Evolutionary conservation across 2,329 filamentous ascomycete species (phyloP).

Genomic region (Lasiodiplodia hormozganensis): DNA sequence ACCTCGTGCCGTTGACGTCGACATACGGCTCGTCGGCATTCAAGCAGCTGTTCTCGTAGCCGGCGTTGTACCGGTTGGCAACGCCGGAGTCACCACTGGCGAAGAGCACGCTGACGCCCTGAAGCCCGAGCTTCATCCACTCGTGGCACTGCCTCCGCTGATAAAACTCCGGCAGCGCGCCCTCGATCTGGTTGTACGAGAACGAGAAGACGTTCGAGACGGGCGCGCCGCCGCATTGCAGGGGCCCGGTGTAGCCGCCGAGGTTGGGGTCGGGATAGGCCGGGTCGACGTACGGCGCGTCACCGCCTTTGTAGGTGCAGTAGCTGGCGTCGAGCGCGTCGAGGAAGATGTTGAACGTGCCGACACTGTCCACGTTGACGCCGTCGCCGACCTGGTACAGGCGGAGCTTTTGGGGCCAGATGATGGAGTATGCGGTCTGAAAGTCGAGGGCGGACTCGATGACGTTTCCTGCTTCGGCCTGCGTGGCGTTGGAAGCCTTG

Average conservation of each 20-base stretch:
- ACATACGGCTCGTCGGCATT: conserved; percentile 55
- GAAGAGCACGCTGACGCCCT: conserved; percentile 57
- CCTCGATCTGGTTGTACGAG: conserved; percentile 63
- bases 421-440: conserved; percentile 32
- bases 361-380: conserved; percentile 24
- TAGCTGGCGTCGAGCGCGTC: conserved; percentile 59
- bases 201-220: conserved; percentile 65
- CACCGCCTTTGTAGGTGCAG: conserved; percentile 56
- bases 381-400: conserved; percentile 33
- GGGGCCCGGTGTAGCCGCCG: conserved; percentile 58
- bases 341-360: conserved; percentile 39
- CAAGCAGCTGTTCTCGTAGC: conserved; percentile 15
- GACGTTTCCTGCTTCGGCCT: conserved; percentile 8
- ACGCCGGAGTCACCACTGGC: conserved; percentile 56
- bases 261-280: conserved; percentile 56
- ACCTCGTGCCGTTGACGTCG: conserved; percentile 61
- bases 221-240: conserved; percentile 57
- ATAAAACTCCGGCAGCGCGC: conserved; percentile 61
- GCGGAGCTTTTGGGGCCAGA: conserved; percentile 32
- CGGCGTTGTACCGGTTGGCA: conserved; percentile 7
- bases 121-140: conserved; percentile 52
- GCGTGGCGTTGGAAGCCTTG: conserved; percentile 30
- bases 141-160: conserved; percentile 52
- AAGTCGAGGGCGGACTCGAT: conserved; percentile 32
- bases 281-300: conserved; percentile 57